Evolutionary conservation across 2,329 filamentous ascomycete species (phyloP), one percentile per base, ranked within the genome.

Genomic region (Aspergillus ruber): DNA sequence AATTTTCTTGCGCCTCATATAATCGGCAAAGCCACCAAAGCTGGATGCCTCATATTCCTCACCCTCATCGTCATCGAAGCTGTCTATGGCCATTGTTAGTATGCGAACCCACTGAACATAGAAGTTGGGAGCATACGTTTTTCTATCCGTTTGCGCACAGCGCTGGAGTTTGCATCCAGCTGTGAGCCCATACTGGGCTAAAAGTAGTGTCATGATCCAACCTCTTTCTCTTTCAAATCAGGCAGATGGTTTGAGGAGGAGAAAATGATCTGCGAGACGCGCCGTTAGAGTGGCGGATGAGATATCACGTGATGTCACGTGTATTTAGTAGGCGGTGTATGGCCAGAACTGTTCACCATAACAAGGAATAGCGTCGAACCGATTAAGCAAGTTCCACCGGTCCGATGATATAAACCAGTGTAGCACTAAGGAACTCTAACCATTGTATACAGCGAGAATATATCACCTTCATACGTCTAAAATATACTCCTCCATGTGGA

Each of bases 1-100:
- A 68, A 95, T 83, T 76, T 95, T 96, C 75, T 98, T 98, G 47
- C 90, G 84, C 43, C 90, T 80, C 65, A 96, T 94, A 68, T 97
- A 98, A 62, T 97, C 91, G 20, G 77, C 71, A 60, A 97, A 94
- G 7, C 90, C 91, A 21, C 89, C 88, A 67, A 97, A 98, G 45
- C 80, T 81, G 53, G 90, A 96, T 2, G 77, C 81, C 49, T 85
- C 83, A 66, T 98, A 98, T 66, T 98, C 94, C 49, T 97, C 91
- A 48, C 93, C 91, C 20, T 80, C 79, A 64, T 96, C 90, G 52
- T 86, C 78, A 2, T 84, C 75, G 65, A 96, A 97, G 2, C 76
- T 79, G 68, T 95, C 73, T 75, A 55, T 49, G 49, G 32, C 35
- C 29, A 27, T 2, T 21, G 36, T 39, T 12, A 39, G 15, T 40